Base-by-base conservation (phyloP, 768 basidiomycete genomes). In the Termitomyces sp. region DNA sequence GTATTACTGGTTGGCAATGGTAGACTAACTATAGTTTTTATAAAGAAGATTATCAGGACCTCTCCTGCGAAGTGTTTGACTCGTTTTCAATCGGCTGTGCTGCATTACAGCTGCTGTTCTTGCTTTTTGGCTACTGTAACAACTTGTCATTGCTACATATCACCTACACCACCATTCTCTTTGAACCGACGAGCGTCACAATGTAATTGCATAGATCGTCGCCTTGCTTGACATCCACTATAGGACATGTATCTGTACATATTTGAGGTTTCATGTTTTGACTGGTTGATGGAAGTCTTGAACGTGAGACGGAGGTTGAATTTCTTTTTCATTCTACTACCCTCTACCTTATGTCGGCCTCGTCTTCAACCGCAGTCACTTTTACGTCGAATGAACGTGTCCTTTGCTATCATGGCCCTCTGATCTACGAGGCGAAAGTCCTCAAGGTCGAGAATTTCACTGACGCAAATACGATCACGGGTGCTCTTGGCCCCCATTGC, bases 341-440 rank as follows among this genome's bases (percentile, higher is more conserved):
- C 46, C n/a, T 35, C 4, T 31, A 51, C 32, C 37, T 52, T 6
- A 66, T 67, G 66, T 57, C 72, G 21, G 57, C 71, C 45, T 57
- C 72, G 2, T 59, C 72, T n/a, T 65, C 70, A 38, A 59, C 67
- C 16, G 50, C 65, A 1, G 64, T 72, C 32, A 69, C 74, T 14
- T 92, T 80, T 70, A 63, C 73, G 19, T 66, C 75, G 46, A 84
- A 87, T 66, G 95, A 98, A 71, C 85, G 86, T 63, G 90, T 95
- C 9, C 77, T 98, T 7, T 96, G 95, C 75, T 98, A 90, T 69
- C 96, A 98, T 64, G 96, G 96, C 0, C 95, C 94, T 12, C 82
- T 98, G 54, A 85, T 98, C 59, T 98, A 98, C 70, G 94, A 96
- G 73, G 95, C 95, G 11, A 96, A 98, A 72, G 78, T 98, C n/a